phyloP scores from a whole-genome alignment of 345 rosid species.

The Gossypium anomalum region DNA sequence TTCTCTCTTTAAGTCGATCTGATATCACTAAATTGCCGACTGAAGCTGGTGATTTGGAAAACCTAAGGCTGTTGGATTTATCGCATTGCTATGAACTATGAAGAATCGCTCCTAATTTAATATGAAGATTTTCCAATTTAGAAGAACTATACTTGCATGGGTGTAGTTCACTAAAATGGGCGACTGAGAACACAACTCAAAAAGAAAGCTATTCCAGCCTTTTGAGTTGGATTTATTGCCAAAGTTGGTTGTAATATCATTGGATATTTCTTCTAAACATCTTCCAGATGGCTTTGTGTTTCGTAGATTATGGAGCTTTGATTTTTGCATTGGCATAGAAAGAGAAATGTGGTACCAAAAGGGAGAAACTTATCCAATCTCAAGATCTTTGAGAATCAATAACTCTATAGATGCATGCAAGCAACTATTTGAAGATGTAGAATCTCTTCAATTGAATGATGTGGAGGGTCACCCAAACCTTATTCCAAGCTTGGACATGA shows the following conservation, averaged over 20 bases:
- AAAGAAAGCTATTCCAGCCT: too few species aligned
- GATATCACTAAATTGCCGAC: not conserved
- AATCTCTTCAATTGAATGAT: too few species aligned
- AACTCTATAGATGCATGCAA: too few species aligned
- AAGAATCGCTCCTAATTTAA: not conserved
- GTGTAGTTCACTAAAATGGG: not conserved
- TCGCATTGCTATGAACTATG: fast-evolving
- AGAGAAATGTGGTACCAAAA: too few species aligned
- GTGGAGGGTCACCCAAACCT: not conserved
- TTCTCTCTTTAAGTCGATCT: not conserved
- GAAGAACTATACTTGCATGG: not conserved
- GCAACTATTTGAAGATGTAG: too few species aligned
- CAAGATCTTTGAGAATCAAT: not conserved
- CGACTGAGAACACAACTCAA: too few species aligned
- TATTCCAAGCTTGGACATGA: not conserved
- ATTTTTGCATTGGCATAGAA: too few species aligned
- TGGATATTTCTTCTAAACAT: too few species aligned
- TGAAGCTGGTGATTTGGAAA: not conserved
- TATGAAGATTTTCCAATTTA: not conserved
- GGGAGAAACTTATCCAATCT: not conserved
- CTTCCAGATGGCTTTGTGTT: too few species aligned
- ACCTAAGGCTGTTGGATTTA: not conserved
- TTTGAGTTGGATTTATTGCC: too few species aligned
- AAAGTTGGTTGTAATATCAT: too few species aligned
- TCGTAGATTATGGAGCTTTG: too few species aligned